Percentiles rank a stretch among this genome's conserved stretches.
These are phyloP conservation scores for Phytophthora fragariaefolia DNA, from an alignment of 352 stramenopile species.

Conservation along the genomic window DNA sequence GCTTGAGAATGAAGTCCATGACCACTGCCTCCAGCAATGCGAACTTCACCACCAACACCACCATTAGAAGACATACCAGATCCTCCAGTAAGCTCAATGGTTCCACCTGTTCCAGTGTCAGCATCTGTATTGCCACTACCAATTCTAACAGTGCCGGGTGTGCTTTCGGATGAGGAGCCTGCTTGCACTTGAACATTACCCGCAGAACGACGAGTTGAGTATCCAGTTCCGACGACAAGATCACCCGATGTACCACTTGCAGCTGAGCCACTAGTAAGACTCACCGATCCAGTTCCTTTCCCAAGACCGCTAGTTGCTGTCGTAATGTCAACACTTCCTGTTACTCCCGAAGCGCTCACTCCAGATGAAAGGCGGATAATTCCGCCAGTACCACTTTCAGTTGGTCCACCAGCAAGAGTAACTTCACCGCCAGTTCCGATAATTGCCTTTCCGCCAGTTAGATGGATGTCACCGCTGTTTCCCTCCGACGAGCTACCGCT, in stretches of 20 bases:
- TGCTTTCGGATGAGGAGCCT: slow-evolving; percentile 38
- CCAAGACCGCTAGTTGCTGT: slow-evolving; percentile 22
- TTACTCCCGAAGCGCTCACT: slow-evolving; percentile 38
- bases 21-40: slow-evolving; percentile 45
- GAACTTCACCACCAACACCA: slow-evolving; percentile 50
- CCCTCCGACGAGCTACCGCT: slow-evolving; percentile 53
- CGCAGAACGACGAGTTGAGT: slow-evolving; percentile 22
- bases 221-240: slow-evolving; percentile 38
- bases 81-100: slow-evolving; percentile 48
- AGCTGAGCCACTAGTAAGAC: slow-evolving; percentile 39
- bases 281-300: slow-evolving; percentile 37
- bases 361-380: slow-evolving; percentile 45
- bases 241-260: slow-evolving; percentile 30
- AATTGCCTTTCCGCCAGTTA: slow-evolving; percentile 53
- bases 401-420: slow-evolving; percentile 52
- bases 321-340: slow-evolving; percentile 35
- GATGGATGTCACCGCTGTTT: slow-evolving; percentile 56
- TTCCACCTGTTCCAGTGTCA: slow-evolving; percentile 39
- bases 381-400: slow-evolving; percentile 46
- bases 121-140: slow-evolving; percentile 41
- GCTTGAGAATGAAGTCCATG: slow-evolving; percentile 42
- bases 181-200: slow-evolving; percentile 42
- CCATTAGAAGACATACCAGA: slow-evolving; percentile 56
- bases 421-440: slow-evolving; percentile 52
- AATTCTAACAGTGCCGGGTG: slow-evolving; percentile 43